Conservation (phyloP, 192 early-diverging fungal genomes). For the Pilobolus umbonatus region DNA sequence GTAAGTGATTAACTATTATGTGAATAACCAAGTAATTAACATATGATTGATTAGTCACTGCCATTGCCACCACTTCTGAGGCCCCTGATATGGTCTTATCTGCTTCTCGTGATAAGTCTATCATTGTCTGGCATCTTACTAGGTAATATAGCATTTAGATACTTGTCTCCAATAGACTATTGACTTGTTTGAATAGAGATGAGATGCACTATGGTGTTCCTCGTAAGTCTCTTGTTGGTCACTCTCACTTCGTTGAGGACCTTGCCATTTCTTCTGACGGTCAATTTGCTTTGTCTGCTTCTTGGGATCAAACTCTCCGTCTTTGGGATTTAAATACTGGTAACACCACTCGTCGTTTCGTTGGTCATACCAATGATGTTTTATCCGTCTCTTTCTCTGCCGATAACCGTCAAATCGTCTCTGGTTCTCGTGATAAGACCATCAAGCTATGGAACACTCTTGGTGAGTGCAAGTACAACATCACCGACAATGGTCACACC, state of each 20-base stretch:
- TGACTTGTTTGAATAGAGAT: conserved; percentile 58
- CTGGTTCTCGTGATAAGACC: conserved; percentile 95
- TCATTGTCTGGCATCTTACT: conserved; percentile 97
- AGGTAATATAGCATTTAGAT: conserved; percentile 5
- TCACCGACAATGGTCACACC: conserved; percentile 93
- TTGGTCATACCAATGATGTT: conserved; percentile 97
- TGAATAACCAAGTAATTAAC: neutral
- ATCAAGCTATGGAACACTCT: conserved; percentile 99
- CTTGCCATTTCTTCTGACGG: conserved; percentile 98
- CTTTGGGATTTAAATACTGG: conserved; percentile 98
- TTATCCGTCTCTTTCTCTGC: conserved; percentile 99
- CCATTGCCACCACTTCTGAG: conserved; percentile 96
- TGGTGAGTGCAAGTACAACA: conserved; percentile 99
- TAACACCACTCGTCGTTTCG: conserved; percentile 91
- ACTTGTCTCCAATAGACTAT: too few species aligned
- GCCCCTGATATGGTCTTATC: conserved; percentile 95
- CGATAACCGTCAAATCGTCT: conserved; percentile 99
- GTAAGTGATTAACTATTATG: conserved; percentile 10
- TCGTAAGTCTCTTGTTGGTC: conserved; percentile 86
- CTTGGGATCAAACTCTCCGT: conserved; percentile 99
- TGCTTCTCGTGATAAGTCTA: conserved; percentile 96
- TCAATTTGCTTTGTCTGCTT: conserved; percentile 96
- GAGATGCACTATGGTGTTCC: conserved; percentile 89
- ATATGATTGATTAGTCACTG: conserved; percentile 61
- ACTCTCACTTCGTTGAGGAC: conserved; percentile 99